Conservation (phyloP, 495 filamentous ascomycete species). For the Penicillium herquei region DNA sequence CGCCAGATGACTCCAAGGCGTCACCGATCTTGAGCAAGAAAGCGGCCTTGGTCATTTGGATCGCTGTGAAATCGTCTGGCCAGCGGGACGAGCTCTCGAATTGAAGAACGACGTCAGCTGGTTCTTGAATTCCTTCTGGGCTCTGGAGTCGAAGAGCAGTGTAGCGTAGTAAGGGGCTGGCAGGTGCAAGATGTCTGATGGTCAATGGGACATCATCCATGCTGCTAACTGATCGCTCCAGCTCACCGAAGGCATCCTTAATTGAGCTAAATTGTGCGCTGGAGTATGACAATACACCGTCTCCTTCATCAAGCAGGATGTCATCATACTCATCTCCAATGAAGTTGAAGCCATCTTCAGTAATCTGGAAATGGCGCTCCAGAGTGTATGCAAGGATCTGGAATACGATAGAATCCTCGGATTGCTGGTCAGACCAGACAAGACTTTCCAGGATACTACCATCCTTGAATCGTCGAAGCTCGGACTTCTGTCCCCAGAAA, state of each 20-base stretch:
- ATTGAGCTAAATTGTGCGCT: slow-evolving; percentile 52
- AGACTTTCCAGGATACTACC: slow-evolving; percentile 63
- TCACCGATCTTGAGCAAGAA: slow-evolving; percentile 82
- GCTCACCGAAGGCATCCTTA: slow-evolving; percentile 61
- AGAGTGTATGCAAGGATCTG: slow-evolving; percentile 79
- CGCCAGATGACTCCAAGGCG: slow-evolving; percentile 57
- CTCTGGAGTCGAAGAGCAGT: slow-evolving; percentile 55
- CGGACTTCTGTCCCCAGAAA: slow-evolving; percentile 56
- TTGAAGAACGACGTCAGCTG: slow-evolving; percentile 72
- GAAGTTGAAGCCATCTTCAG: slow-evolving; percentile 52
- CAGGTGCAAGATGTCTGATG: slow-evolving; percentile 71
- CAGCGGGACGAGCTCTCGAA: slow-evolving; percentile 93
- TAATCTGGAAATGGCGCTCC: slow-evolving; percentile 58
- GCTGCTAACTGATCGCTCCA: slow-evolving; percentile 70
- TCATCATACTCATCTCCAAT: slow-evolving; percentile 60
- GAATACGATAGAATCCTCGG: slow-evolving; percentile 63
- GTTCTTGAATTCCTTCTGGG: slow-evolving; percentile 28
- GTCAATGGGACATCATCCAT: slow-evolving; percentile 79
- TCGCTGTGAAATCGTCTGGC: slow-evolving; percentile 86
- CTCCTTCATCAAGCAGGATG: slow-evolving; percentile 47
- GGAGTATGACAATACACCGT: slow-evolving; percentile 35
- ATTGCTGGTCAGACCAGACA: slow-evolving; percentile 69
- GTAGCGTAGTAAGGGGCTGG: slow-evolving; percentile 70
- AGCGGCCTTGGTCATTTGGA: slow-evolving; percentile 90
- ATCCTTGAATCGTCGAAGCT: slow-evolving; percentile 55